These are phyloP conservation scores for Lactarius deliciosus DNA, from an alignment of 768 basidiomycete species.

Conservation along the genomic window DNA sequence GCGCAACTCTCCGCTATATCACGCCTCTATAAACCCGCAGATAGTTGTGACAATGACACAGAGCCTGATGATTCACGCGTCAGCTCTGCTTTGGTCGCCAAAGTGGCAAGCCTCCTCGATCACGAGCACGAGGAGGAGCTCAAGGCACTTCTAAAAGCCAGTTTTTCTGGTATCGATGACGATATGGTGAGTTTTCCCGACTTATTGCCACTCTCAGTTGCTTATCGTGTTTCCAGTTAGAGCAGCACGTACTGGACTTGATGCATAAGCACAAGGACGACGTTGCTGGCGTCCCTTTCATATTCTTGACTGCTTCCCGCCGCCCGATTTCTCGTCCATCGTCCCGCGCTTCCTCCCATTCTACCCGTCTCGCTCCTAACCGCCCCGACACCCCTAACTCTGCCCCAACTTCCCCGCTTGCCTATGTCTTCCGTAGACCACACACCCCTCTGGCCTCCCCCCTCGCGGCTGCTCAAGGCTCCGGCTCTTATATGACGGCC, in stretches of 20 bases:
- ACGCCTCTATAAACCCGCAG: slow-evolving; percentile 64
- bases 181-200: slow-evolving; percentile 53
- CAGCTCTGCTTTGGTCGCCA: slow-evolving; percentile 60
- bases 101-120: slow-evolving; percentile 68
- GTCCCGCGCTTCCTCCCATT: slow-evolving; percentile 73
- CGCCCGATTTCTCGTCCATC: slow-evolving; percentile 79
- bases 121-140: slow-evolving; percentile 88
- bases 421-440: slow-evolving; percentile 70
- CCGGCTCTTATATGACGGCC: slow-evolving; percentile 56
- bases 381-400: slow-evolving; percentile 77
- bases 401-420: slow-evolving; percentile 74
- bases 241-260: slow-evolving; percentile 86
- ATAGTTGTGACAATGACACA: slow-evolving; percentile 55
- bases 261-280: slow-evolving; percentile 96
- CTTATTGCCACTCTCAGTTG: not conserved
- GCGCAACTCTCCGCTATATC: slow-evolving; percentile 76
- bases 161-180: slow-evolving; percentile 60
- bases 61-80: slow-evolving; percentile 58
- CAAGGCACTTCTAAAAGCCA: slow-evolving; percentile 68
- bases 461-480: slow-evolving; percentile 54
- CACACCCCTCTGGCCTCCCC: slow-evolving; percentile 80
- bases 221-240: slow-evolving; percentile 50
- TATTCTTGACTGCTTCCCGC: slow-evolving; percentile 77
- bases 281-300: slow-evolving; percentile 75
- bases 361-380: slow-evolving; percentile 55